Evolutionary conservation across 2,329 filamentous ascomycete genomes (phyloP), one percentile per base, ranked within the genome.

Genomic region (Alternaria triticina): DNA sequence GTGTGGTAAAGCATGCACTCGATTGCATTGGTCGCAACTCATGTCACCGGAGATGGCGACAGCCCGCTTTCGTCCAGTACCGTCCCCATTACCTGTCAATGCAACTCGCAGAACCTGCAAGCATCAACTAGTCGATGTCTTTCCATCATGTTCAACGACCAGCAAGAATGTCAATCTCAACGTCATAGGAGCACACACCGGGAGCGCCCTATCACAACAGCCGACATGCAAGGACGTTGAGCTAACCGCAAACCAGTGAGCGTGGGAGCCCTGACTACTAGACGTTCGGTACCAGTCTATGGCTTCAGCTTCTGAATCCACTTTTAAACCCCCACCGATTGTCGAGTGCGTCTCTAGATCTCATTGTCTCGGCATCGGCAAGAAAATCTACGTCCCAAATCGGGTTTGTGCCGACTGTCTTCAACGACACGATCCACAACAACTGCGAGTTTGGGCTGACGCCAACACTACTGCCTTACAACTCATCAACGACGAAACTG

Each of bases 291-390:
- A 46, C 62, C 59, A 61, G 59, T 64, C 46, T 50, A 74, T 73
- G 70, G 66, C 67, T 66, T 61, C 65, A 59, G 46, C 57, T 43
- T 50, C 61, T 55, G 55, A 61, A 27, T 46, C 59, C 27, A 43
- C 55, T 10, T 75, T 76, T 62, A 73, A 69, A 52, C 65, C 70
- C 62, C 72, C 72, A 54, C 70, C 72, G 33, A 66, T 67, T 52
- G 69, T 73, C 52, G 64, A 70, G 58, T 76, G 73, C 51, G 46
- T 74, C 25, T 67, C 65, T 50, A 62, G 58, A 57, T 46, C 61
- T 22, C 62, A 58, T 57, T 75, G 73, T 65, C 68, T 76, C 54
- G 69, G 74, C 55, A 70, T 75, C 51, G 72, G 73, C 45, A 74
- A 68, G 66, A 75, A 74, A 58, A 47, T 73, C 44, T 62, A 70